Evolutionary conservation across 768 basidiomycete genomes (phyloP).

Genomic region (Crepidotus variabilis): DNA sequence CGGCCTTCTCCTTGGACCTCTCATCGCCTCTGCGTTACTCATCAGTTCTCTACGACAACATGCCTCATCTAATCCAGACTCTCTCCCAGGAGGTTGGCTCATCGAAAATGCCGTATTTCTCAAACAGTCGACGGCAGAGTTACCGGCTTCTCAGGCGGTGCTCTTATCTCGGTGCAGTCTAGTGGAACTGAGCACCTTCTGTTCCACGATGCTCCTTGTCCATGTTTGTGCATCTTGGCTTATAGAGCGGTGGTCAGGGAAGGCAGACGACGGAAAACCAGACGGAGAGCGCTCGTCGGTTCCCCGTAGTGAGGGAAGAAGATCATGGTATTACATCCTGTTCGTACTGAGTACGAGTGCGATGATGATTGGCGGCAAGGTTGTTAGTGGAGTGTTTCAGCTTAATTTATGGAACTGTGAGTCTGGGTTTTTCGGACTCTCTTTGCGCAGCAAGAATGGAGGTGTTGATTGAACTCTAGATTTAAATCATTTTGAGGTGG

Average conservation of each 20-base stretch:
- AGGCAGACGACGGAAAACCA: conserved; percentile 28
- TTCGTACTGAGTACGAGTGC: conserved; percentile 57
- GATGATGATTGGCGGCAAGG: conserved; percentile 45
- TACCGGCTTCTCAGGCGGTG: conserved; percentile 50
- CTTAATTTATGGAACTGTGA: conserved; percentile 71
- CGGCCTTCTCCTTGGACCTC: conserved; percentile 78
- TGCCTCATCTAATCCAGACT: conserved; percentile 21
- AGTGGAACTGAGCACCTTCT: conserved; percentile 76
- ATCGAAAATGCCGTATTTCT: conserved; percentile 71
- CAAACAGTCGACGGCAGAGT: conserved; percentile 31
- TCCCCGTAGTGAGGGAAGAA: conserved; percentile 64
- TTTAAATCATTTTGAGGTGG: conserved; percentile 72
- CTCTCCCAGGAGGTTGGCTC: conserved; percentile 64
- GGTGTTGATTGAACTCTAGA: conserved; percentile 39
- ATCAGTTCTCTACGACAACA: conserved; percentile 33
- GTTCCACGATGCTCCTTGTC: conserved; percentile 72
- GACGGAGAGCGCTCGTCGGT: conserved; percentile 76
- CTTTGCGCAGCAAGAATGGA: conserved; percentile 1
- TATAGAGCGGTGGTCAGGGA: conserved; percentile 54
- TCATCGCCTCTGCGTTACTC: conserved; percentile 69
- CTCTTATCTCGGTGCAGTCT: conserved; percentile 70
- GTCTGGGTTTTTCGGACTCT: conserved; percentile 20
- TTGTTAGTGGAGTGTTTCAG: conserved; percentile 35
- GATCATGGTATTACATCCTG: conserved; percentile 59
- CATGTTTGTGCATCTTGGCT: conserved; percentile 80